Percentiles rank a stretch among this genome's conserved stretches.
These are phyloP conservation scores for Wickerhamomyces bisporus DNA, from an alignment of 805 yeast species.

Conservation along the genomic window DNA sequence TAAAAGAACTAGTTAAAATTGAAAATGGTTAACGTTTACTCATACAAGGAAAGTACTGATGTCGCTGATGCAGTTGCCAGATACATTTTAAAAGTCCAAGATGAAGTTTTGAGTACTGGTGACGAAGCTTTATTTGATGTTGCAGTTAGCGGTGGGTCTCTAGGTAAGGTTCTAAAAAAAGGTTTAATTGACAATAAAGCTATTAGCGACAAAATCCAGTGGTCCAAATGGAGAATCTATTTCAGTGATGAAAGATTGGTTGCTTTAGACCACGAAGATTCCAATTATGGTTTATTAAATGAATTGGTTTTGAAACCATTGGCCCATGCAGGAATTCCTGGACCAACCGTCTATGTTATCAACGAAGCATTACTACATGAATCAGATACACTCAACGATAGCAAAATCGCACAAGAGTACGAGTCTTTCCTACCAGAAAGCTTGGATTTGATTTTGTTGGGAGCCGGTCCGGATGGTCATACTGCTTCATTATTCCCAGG, in stretches of 20 bases:
- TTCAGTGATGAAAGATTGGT: constrained; percentile 92
- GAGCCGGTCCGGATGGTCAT: constrained; percentile 96
- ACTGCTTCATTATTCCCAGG: constrained; percentile 92
- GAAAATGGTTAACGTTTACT: constrained; percentile 31
- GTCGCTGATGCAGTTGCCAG: constrained; percentile 66
- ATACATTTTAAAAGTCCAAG: constrained; percentile 56
- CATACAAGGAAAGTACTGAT: constrained; percentile 46
- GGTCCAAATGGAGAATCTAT: constrained; percentile 76
- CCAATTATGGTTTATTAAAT: constrained; percentile 79
- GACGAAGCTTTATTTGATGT: constrained; percentile 51
- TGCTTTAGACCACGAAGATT: constrained; percentile 74
- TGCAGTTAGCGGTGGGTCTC: constrained; percentile 90
- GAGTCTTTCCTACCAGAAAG: constrained; percentile 47
- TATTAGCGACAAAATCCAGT: constrained; percentile 41
- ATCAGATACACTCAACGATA: constrained; percentile 43
- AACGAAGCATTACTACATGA: constrained; percentile 56
- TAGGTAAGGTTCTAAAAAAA: constrained; percentile 60
- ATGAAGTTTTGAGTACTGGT: constrained; percentile 46
- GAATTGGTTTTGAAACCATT: constrained; percentile 38
- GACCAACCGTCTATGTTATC: constrained; percentile 63
- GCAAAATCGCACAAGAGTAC: constrained; percentile 57
- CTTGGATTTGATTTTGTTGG: constrained; percentile 68
- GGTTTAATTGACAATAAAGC: constrained; percentile 59
- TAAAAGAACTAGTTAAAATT: no score
- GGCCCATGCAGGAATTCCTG: constrained; percentile 28